Percentiles rank a stretch among this genome's conserved stretches.
Evolutionary conservation across 2,329 filamentous ascomycete species (phyloP).

Genomic region (Stemphylium vesicarium): DNA sequence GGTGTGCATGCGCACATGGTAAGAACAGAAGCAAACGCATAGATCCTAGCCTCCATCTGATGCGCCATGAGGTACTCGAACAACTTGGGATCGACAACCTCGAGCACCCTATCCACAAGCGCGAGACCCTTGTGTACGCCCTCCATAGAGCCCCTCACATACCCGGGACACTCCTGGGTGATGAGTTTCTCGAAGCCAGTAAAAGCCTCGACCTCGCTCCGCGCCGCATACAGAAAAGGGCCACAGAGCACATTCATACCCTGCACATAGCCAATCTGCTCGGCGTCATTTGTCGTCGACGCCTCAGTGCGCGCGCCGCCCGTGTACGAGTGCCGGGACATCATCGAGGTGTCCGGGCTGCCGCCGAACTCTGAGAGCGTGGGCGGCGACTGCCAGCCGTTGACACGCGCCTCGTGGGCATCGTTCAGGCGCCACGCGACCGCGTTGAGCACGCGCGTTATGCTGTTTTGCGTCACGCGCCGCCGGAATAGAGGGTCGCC

Average conservation of each 20-base stretch:
- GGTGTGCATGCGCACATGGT: constrained; percentile 96
- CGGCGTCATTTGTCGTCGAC: constrained; percentile 56
- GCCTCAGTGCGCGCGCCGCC: constrained; percentile 38
- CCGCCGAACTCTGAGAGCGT: constrained; percentile 58
- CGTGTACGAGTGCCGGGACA: constrained; percentile 43
- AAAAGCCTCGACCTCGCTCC: constrained; percentile 94
- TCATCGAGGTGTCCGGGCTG: constrained; percentile 52
- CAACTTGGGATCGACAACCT: constrained; percentile 88
- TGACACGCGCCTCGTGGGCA: constrained; percentile 65
- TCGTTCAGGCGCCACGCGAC: constrained; percentile 94
- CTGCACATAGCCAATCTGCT: constrained; percentile 89
- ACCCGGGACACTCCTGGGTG: constrained; percentile 86
- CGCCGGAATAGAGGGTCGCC: constrained; percentile 97
- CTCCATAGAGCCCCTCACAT: constrained; percentile 95
- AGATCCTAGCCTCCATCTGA: constrained; percentile 89
- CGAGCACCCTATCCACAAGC: constrained; percentile 88
- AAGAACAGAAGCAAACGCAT: constrained; percentile 93
- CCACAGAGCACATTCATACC: constrained; percentile 98
- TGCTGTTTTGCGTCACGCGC: constrained; percentile 90
- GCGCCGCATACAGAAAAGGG: constrained; percentile 91
- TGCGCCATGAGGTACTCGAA: constrained; percentile 84
- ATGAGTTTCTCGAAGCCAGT: constrained; percentile 88
- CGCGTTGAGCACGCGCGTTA: constrained; percentile 93
- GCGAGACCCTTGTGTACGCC: constrained; percentile 92
- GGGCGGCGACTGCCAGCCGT: constrained; percentile 58